Evolutionary conservation across 169 alveolate genomes (phyloP), one percentile per base, ranked within the genome.

Genomic region (Plasmodium inui): DNA sequence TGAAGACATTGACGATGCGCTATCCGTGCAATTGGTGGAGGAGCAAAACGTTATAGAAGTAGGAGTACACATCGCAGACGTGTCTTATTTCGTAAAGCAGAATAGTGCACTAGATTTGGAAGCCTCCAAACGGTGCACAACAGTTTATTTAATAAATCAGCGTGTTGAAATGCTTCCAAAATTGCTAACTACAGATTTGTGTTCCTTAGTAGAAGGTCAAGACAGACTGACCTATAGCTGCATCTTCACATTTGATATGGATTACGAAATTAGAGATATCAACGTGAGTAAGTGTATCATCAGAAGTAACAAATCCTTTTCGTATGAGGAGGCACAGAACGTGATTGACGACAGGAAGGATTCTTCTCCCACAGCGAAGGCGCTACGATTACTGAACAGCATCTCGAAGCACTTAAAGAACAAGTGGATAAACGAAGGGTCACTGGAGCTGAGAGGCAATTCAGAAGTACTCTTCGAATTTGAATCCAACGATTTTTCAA

Each of bases 51-150:
- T 93, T 88, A 92, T 95, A 41, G 96, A 97, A 95, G 97, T 99
- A 8, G 99, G 99, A 19, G 99, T 99, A 10, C 99, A 99, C 95
- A 99, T 99, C 61, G 99, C 99, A 2, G 99, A 99, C 95, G 99
- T 99, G 6, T 98, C 99, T 53, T 98, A 99, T 94, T 99, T 98
- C 95, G 99, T 99, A 1, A 97, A 96, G 80, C 98, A 99, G 19
- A 99, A 98, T 41, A 97, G 99, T 19, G 98, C 98, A 71, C 96
- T 99, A 4, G 99, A 99, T 97, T 97, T 96, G 74, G 99, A 99
- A 96, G 99, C 99, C 0, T 98, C 99, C 12, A 98, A 98, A 95
- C 96, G 99, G 91, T 98, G 99, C 92, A 98, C 98, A 3, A 97
- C 98, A 10, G 99, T 99, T 14, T 99, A 99, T 96, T 97, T 99